Percentiles rank a stretch among this genome's conserved stretches.
These are phyloP conservation scores for Hygrophoropsis aurantiaca DNA, from an alignment of 768 basidiomycete species.

Conservation along the genomic window DNA sequence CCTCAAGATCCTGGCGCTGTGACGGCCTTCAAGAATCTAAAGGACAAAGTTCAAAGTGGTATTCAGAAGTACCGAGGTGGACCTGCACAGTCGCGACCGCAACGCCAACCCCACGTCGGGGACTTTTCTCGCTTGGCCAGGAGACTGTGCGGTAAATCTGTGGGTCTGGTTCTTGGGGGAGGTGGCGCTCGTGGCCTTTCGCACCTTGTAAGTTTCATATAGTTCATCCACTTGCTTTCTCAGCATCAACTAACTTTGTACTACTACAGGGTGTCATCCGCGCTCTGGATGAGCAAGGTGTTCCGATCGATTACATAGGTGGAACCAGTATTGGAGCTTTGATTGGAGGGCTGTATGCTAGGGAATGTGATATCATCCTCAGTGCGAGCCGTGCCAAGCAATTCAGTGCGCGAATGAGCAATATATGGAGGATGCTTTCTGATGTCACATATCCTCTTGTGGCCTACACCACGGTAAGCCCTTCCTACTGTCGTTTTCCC, in stretches of 20 bases:
- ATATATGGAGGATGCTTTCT: slow-evolving; percentile 89
- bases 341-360: slow-evolving; percentile 92
- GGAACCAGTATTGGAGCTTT: slow-evolving; percentile 94
- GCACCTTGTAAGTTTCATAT: slow-evolving; percentile 55
- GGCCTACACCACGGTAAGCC: slow-evolving; percentile 68
- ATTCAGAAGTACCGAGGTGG: slow-evolving; percentile 84
- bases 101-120: slow-evolving; percentile 77
- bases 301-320: slow-evolving; percentile 93
- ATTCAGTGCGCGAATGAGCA: slow-evolving; percentile 89
- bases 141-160: slow-evolving; percentile 87
- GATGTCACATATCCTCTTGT: slow-evolving; percentile 85
- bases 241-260: slow-evolving; percentile 1
- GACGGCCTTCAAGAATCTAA: slow-evolving; percentile 85
- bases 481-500: slow-evolving; percentile 4
- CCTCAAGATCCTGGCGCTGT: slow-evolving; percentile 87
- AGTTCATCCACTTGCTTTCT: slow-evolving; percentile 21
- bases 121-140: slow-evolving; percentile 93
- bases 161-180: slow-evolving; percentile 93
- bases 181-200: slow-evolving; percentile 94
- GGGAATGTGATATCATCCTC: slow-evolving; percentile 88
- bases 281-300: slow-evolving; percentile 86
- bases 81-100: slow-evolving; percentile 59
- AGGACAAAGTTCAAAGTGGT: slow-evolving; percentile 86
- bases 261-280: slow-evolving; percentile 78
- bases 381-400: slow-evolving; percentile 85